Percentiles rank a stretch among this genome's conserved stretches.
Evolutionary conservation across 208 protist genomes (phyloP).

Genomic region (Leishmania mexicana): DNA sequence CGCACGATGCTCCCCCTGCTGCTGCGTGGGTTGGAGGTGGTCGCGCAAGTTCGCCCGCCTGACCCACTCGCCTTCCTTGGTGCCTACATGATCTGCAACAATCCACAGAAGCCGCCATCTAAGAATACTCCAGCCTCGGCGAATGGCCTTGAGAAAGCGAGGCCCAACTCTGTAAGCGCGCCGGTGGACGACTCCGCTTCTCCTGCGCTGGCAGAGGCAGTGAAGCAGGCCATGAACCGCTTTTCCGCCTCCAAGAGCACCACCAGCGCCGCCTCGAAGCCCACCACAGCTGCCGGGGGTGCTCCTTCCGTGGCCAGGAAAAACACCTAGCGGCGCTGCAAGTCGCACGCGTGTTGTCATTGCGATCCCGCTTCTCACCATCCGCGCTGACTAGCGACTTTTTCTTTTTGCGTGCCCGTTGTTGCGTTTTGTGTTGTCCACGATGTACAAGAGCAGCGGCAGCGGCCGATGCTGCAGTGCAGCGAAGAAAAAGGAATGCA

Average conservation of each 20-base stretch:
- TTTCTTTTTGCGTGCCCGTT: not conserved
- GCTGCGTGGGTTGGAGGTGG: slow-evolving; percentile 75
- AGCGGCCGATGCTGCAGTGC: not conserved
- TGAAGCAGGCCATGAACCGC: slow-evolving; percentile 18
- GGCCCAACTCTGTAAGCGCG: not conserved
- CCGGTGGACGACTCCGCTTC: slow-evolving; percentile 1
- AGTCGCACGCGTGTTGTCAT: not conserved
- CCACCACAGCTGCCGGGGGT: not conserved
- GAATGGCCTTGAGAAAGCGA: not conserved
- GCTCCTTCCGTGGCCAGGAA: not conserved
- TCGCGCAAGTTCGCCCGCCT: slow-evolving; percentile 58
- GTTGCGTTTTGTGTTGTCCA: not conserved
- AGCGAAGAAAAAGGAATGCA: not conserved
- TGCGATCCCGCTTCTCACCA: not conserved
- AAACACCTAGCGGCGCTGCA: not conserved
- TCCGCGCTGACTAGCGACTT: not conserved
- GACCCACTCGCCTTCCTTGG: slow-evolving; percentile 87
- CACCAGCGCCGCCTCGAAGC: not conserved
- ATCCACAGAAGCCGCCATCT: slow-evolving; percentile 61
- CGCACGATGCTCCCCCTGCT: slow-evolving; percentile 75
- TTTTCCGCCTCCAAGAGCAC: slow-evolving; percentile 4
- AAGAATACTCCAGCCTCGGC: not conserved
- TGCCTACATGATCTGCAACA: slow-evolving; percentile 83
- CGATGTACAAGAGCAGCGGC: not conserved
- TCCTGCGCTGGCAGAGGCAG: slow-evolving; percentile 24